phyloP scores from a whole-genome alignment of 192 early-diverging fungal genomes.

The Coemansia sp. region DNA sequence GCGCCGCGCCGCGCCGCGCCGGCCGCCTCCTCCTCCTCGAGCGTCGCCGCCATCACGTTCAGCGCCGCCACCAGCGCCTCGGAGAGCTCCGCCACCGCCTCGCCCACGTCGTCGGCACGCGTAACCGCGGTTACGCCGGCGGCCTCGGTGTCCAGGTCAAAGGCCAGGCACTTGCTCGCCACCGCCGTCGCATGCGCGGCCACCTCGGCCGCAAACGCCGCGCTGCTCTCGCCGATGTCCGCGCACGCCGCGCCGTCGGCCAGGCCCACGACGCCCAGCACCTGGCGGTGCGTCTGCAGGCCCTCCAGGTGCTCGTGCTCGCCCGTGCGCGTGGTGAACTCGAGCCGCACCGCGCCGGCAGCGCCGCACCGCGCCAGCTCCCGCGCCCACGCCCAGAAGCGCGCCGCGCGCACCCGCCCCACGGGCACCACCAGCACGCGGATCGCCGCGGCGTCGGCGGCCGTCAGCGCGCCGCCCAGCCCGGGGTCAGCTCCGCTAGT shows the following conservation, averaged over 20 bases:
- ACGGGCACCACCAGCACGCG: constrained; percentile 46
- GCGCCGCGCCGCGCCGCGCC: constrained; percentile 20
- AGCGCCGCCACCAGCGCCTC: constrained; percentile 39
- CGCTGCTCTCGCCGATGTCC: constrained; percentile 18
- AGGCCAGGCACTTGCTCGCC: constrained; percentile 38
- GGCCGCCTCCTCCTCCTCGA: constrained; percentile 28
- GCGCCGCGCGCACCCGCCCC: constrained; percentile 28
- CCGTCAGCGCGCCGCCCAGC: constrained; percentile 21
- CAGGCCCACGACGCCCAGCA: constrained; percentile 44
- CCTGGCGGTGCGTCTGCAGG: constrained; percentile 48
- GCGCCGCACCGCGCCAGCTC: constrained; percentile 19
- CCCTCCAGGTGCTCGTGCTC: constrained; percentile 50
- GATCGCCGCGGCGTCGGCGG: constrained; percentile 46
- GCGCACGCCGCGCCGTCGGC: constrained; percentile 25
- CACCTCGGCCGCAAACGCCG: constrained; percentile 26
- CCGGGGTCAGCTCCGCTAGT: too few relatives aligned
- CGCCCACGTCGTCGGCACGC: constrained; percentile 19
- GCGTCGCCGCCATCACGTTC: constrained; percentile 35
- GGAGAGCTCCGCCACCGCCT: constrained; percentile 25
- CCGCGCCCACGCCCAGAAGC: constrained; percentile 14
- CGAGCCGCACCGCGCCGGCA: constrained; percentile 21
- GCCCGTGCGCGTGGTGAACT: constrained; percentile 9
- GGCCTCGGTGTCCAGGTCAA: constrained; percentile 6
- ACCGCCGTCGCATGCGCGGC: constrained; percentile 31
- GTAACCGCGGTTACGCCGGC: constrained; percentile 29